A percentile compares a stretch with the other conserved stretches of the same genome.
These are phyloP conservation scores for Kwoniella shandongensis DNA, from an alignment of 768 basidiomycete genomes.

Conservation along the genomic window DNA sequence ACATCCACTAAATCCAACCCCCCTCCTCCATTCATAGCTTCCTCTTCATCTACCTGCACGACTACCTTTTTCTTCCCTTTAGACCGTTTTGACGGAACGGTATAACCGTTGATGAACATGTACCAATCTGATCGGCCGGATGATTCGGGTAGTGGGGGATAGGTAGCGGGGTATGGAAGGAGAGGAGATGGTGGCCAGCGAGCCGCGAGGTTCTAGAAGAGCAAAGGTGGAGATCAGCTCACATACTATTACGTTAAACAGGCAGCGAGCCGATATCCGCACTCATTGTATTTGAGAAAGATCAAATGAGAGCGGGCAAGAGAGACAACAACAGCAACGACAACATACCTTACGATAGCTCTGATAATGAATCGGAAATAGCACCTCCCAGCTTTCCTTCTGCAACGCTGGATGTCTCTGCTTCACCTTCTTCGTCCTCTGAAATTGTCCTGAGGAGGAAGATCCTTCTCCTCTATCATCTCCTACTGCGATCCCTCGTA, in stretches of 20 bases:
- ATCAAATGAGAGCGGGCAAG: not conserved
- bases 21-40: slow-evolving; percentile 24
- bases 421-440: not conserved
- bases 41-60: slow-evolving; percentile 25
- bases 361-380: slow-evolving; percentile 44
- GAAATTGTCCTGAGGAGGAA: not conserved
- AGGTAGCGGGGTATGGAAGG: slow-evolving; percentile 21
- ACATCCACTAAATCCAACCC: too few species aligned
- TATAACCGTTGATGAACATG: slow-evolving; percentile 29
- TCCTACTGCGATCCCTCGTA: too few species aligned
- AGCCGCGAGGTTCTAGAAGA: slow-evolving; percentile 19
- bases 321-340: not conserved
- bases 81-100: not conserved
- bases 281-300: too few species aligned
- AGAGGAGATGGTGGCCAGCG: slow-evolving; percentile 26
- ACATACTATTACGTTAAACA: too few species aligned
- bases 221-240: not conserved
- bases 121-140: slow-evolving; percentile 28
- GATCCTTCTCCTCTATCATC: too few species aligned
- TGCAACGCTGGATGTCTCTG: slow-evolving; percentile 49
- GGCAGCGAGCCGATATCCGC: too few species aligned
- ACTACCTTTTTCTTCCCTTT: slow-evolving; percentile 15
- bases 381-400: slow-evolving; percentile 38
- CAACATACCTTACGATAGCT: slow-evolving; percentile 38
- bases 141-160: slow-evolving; percentile 24